Evolutionary conservation across 352 stramenopile genomes (phyloP), one percentile per base, ranked within the genome.

Genomic region (Paralagenidium karlingii): DNA sequence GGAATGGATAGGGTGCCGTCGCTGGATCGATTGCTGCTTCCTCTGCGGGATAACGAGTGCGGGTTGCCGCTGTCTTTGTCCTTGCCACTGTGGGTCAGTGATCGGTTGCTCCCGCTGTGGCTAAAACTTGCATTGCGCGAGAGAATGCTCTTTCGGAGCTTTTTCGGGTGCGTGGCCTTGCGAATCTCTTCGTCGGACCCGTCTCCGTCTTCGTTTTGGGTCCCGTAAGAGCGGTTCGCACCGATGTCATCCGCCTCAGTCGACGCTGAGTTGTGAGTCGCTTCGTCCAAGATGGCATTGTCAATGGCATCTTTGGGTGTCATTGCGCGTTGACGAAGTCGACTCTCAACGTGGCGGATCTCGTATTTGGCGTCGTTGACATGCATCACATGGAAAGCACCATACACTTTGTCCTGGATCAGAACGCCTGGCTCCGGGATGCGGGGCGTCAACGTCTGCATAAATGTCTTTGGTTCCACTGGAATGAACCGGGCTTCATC

Each of bases 371-470:
- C 57, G 10, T 58, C 43, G 24, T 60, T 55, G 19, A 90, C 64
- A 11, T 58, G 43, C 43, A 90, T 78, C 33, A 82, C 55, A 32
- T 73, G 54, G 52, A 87, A 86, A 16, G 48, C 37, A 2, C 76
- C 76, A 22, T 70, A 80, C 12, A 90, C 47, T 30, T 75, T 81
- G 53, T 90, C 73, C 48, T 90, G 75, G 3, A 87, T 56, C 1
- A 47, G 43, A 2, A 76, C 50, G 3, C 63, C 63, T 1, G 57
- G 69, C n/a, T 47, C 38, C 24, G 68, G 66, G 1, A 77, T 53
- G 3, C 70, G 45, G 3, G 68, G 68, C 22, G 43, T 25, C 7
- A 83, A 52, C 16, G 63, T 32, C 7, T 40, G 28, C 12, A 84
- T 29, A 45, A 81, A 90, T 8, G 64, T 63, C 24, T 56, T 62